Evolutionary conservation across 2,329 filamentous ascomycete species (phyloP), one percentile per base, ranked within the genome.

Genomic region (Teratosphaeria gauchensis): DNA sequence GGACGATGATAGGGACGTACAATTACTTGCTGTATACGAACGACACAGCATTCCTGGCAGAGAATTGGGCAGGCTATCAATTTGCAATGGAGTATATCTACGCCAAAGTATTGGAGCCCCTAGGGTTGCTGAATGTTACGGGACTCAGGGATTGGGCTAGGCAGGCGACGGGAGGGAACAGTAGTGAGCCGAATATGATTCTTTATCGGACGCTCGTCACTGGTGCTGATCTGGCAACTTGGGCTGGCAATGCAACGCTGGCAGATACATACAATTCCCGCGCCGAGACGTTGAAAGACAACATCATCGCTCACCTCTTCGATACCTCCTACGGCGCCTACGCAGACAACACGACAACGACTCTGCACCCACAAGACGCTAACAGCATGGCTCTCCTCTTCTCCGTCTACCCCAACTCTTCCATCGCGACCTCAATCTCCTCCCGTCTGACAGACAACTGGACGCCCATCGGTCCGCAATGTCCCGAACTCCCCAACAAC

Each of bases 341-440:
- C 66, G 68, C 67, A 52, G 73, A 77, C 61, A 75, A 70, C 9
- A 73, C 71, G 7, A 55, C 62, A 56, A 74, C 73, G 5, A 66
- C 63, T 4, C 66, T 76, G 1, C 64, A 70, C 61, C 82, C 83
- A 0, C 83, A 87, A 71, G 83, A 85, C 61, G 82, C 74, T 5
- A 77, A 77, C 57, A 63, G 67, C 54, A 75, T 74, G 73, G 68
- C 77, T 0, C 61, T 76, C n/a, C 64, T 75, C 54, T 71, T 72
- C 58, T 72, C 70, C 56, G 63, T 76, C 19, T 64, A 75, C 51
- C 67, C 71, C 56, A 72, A 71, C 55, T 72, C 64, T 42, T 68
- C 66, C 14, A 60, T 62, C 6, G 63, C 62, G 0, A 67, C 70
- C 57, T 65, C 63, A 19, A 69, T 79, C 55, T 77, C 74, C 31